Evolutionary conservation across 2,329 filamentous ascomycete genomes (phyloP).

Genomic region (Volutella citrinella): DNA sequence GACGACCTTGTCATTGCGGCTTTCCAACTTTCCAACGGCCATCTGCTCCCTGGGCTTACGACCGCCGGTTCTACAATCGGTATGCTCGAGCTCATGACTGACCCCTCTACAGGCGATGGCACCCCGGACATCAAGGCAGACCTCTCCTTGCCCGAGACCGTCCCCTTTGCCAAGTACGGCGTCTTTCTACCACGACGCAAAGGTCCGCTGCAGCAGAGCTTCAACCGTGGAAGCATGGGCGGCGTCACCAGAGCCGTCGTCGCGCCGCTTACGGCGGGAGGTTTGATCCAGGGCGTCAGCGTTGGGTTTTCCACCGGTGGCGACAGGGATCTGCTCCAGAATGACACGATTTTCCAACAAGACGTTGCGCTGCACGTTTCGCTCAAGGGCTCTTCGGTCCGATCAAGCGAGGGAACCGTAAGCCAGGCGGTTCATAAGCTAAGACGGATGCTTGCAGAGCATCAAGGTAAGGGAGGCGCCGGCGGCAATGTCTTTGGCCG

Average conservation of each 20-base stretch:
- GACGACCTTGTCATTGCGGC: no score
- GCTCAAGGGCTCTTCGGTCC: not conserved
- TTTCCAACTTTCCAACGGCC: not conserved
- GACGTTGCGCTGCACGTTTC: not conserved
- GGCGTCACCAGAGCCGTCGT: not conserved
- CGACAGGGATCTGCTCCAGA: no score
- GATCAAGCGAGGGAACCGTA: no score
- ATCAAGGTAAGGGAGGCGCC: no score
- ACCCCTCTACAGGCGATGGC: slow-evolving; percentile 3
- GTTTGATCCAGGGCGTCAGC: not conserved
- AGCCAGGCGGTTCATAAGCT: no score
- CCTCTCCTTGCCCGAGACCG: not conserved
- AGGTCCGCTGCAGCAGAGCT: no score
- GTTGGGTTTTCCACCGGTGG: not conserved
- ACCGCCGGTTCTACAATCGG: slow-evolving; percentile 2
- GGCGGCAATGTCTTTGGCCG: no score
- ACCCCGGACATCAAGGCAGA: not conserved
- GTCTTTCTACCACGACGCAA: no score
- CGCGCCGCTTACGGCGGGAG: not conserved
- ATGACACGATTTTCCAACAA: not conserved
- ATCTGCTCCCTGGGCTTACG: slow-evolving; percentile 1
- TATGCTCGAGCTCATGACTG: not conserved
- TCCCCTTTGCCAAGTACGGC: slow-evolving; percentile 4
- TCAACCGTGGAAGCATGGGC: not conserved
- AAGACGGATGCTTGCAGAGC: no score